Base-by-base conservation (phyloP, 805 yeast genomes). In the Suhomyces canberraensis region DNA sequence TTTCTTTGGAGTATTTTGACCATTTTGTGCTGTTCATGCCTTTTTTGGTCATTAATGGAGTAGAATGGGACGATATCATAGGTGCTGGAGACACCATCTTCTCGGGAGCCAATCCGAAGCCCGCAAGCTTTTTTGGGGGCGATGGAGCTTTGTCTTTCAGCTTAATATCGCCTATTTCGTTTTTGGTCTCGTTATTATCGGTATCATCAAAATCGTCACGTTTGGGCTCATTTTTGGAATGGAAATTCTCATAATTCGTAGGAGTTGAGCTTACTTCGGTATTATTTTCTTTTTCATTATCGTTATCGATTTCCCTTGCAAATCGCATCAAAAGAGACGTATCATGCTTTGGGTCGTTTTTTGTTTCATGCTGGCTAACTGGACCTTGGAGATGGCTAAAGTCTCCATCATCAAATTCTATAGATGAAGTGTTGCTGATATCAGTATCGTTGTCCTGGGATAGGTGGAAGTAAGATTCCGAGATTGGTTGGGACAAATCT, bases 381-480 rank as follows among this genome's bases (percentile, higher is more conserved):
- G 13, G 13, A 7, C 9, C 22, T 7, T 20, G 22, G 7, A 24
- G 13, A n/a, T 6, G 26, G 6, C 21, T 17, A 17, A 37, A 16
- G 25, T 25, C 33, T 17, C 27, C 28, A 26, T 30, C 35, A 19
- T 34, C 25, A 17, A 31, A 25, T 9, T 44, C 47, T 25, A 24
- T 29, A 8, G 42, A 46, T n/a, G 35, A 32, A 4, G 31, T 31
- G 19, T 45, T 34, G 33, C 44, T 43, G 4, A 48, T 17, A 5
- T 36, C 45, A 24, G 40, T 44, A 11, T 48, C 47, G 16, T 47
- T 45, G 32, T 56, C 61, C 37, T 48, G 52, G 11, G 62, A 50
- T 14, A 58, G 46, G 40, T 59, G 58, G 36, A 49, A 39, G 38
- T 52, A 61, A 16, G 66, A 59, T 44, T 61, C 65, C 8, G 63